Evolutionary conservation across 2,329 filamentous ascomycete species (phyloP).

Genomic region (Fusarium sp.): DNA sequence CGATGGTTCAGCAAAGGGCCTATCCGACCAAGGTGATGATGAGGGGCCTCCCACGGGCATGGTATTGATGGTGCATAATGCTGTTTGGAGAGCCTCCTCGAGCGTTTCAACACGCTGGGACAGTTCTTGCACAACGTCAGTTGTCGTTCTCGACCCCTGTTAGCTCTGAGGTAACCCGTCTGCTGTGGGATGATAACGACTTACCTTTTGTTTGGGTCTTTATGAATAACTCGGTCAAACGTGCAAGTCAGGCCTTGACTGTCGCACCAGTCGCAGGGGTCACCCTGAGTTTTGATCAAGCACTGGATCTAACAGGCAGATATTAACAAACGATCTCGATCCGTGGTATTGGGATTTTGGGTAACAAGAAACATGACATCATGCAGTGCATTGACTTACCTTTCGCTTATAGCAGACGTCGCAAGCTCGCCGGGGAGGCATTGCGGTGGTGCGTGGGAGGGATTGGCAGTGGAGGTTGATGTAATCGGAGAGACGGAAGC

Average conservation of each 20-base stretch:
- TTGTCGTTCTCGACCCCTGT: slow-evolving; percentile 19
- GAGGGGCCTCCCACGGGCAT: slow-evolving; percentile 20
- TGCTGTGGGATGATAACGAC: not conserved
- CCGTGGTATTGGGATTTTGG: not conserved
- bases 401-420: slow-evolving; percentile 43
- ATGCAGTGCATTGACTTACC: slow-evolving; percentile 18
- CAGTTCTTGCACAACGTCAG: slow-evolving; percentile 38
- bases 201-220: slow-evolving; percentile 40
- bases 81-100: slow-evolving; percentile 32
- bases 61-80: slow-evolving; percentile 7
- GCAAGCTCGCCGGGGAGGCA: slow-evolving; percentile 41
- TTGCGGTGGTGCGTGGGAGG: slow-evolving; percentile 1
- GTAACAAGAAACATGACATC: not conserved
- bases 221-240: slow-evolving; percentile 41
- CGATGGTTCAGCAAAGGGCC: slow-evolving; percentile 4
- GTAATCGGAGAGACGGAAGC: slow-evolving; percentile 41
- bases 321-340: not conserved
- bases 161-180: not conserved
- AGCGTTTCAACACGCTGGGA: slow-evolving; percentile 39
- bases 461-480: slow-evolving; percentile 9
- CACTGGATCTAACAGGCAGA: slow-evolving; percentile 40
- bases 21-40: slow-evolving; percentile 17
- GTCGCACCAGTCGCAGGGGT: slow-evolving; percentile 44
- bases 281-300: slow-evolving; percentile 28
- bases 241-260: slow-evolving; percentile 42